A percentile compares a stretch with the other conserved stretches of the same genome.
Conservation (phyloP, 2,329 filamentous ascomycete species). For the Fusarium sp. region DNA sequence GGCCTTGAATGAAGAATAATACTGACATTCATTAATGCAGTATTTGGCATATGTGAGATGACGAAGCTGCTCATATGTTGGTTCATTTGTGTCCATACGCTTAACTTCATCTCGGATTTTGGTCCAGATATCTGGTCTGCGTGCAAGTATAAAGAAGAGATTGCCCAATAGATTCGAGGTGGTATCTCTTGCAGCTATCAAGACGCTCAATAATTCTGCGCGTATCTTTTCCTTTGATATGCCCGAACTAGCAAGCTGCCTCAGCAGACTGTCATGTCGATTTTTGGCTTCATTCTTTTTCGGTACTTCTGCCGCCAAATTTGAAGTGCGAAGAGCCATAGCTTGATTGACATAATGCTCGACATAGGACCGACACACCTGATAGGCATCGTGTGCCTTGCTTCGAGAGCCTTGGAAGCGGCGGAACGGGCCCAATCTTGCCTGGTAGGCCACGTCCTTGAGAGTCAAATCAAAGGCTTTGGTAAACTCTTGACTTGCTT, state of each 20-base stretch:
- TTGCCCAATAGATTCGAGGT: neutral
- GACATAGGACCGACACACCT: neutral
- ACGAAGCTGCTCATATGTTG: neutral
- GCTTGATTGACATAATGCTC: neutral
- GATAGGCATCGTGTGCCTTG: neutral
- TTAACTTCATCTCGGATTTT: neutral
- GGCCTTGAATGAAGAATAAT: neutral
- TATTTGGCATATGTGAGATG: neutral
- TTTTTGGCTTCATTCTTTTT: neutral
- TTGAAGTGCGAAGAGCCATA: neutral
- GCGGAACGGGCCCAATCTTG: neutral
- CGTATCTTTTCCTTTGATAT: neutral
- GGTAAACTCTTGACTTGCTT: neutral
- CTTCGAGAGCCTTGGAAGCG: neutral
- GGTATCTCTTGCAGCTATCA: neutral
- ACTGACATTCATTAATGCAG: neutral
- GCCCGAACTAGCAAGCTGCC: neutral
- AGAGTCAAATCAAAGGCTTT: neutral
- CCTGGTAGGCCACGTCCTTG: neutral
- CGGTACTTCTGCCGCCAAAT: neutral
- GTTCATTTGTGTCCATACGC: neutral
- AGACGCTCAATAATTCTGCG: neutral
- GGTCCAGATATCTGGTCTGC: neutral
- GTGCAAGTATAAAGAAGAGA: neutral
- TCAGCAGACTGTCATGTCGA: neutral